These are phyloP conservation scores for Hamigera avellanea DNA, from an alignment of 495 filamentous ascomycete species.

Conservation along the genomic window DNA sequence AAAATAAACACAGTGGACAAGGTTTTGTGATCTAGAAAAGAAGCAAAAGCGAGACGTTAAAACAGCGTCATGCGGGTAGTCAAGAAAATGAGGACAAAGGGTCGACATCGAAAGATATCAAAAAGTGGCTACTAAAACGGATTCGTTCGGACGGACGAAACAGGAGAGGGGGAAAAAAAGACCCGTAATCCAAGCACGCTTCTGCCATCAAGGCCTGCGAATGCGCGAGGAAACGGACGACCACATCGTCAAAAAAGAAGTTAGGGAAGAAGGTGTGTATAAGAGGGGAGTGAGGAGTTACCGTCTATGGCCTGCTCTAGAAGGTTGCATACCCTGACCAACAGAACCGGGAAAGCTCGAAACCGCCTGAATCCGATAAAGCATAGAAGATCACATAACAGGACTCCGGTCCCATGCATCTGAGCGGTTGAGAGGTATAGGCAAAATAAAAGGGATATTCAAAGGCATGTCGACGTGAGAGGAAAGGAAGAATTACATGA, in stretches of 20 bases:
- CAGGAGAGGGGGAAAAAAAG: conserved; percentile 12
- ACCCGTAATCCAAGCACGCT: conserved; percentile 1
- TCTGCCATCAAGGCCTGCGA: conserved; percentile 17
- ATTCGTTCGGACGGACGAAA: conserved; percentile 2
- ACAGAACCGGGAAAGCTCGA: too few species aligned
- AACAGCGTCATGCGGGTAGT: neutral
- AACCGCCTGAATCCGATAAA: conserved; percentile 10
- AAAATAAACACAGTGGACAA: neutral
- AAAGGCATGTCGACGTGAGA: conserved; percentile 22
- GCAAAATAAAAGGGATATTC: conserved; percentile 10
- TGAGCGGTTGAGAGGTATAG: conserved; percentile 13
- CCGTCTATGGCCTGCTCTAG: too few species aligned
- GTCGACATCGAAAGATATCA: neutral
- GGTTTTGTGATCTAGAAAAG: too few species aligned
- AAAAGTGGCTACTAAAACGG: neutral
- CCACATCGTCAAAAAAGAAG: too few species aligned
- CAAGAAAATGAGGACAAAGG: neutral
- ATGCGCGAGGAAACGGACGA: conserved; percentile 2
- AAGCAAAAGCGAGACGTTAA: neutral
- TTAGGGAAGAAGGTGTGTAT: conserved; percentile 1
- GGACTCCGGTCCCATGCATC: conserved; percentile 36
- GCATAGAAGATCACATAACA: conserved; percentile 21
- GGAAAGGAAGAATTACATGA: conserved; percentile 50
- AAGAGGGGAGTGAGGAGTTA: too few species aligned
- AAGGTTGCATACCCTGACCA: too few species aligned